Conservation (phyloP, 495 filamentous ascomycete genomes). For the Antarctomyces pellizariae region DNA sequence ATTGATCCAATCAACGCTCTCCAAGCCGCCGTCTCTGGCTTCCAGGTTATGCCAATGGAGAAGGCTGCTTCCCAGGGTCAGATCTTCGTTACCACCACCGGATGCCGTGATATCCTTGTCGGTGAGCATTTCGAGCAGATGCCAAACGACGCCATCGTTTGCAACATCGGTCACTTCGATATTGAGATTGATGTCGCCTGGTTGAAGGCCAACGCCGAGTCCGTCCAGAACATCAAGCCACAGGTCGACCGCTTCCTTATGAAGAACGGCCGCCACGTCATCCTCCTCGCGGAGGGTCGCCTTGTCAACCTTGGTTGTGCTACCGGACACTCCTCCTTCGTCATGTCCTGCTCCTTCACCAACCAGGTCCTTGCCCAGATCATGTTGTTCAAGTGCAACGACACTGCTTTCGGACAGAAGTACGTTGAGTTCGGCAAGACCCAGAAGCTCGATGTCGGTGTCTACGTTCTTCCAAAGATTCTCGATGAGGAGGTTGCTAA, state of each 20-base stretch:
- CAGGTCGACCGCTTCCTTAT: constrained; percentile 96
- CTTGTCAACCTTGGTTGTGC: constrained; percentile 98
- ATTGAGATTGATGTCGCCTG: constrained; percentile 99
- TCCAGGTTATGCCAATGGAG: constrained; percentile 93
- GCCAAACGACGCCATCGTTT: constrained; percentile 97
- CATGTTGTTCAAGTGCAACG: constrained; percentile 84
- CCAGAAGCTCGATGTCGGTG: constrained; percentile 66
- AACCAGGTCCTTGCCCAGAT: constrained; percentile 99
- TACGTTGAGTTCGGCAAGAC: constrained; percentile 89
- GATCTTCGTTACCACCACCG: constrained; percentile 98
- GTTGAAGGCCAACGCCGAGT: constrained; percentile 85
- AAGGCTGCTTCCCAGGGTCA: constrained; percentile 70
- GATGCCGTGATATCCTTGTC: constrained; percentile 90
- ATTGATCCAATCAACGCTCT: constrained; percentile 99
- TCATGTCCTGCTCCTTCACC: constrained; percentile 99
- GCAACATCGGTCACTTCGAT: constrained; percentile 99
- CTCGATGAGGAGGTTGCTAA: constrained; percentile 93
- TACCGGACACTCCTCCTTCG: constrained; percentile 97
- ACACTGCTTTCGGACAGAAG: constrained; percentile 69
- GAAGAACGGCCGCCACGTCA: constrained; percentile 85
- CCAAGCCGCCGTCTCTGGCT: constrained; percentile 92
- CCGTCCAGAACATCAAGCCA: constrained; percentile 95
- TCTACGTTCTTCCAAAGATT: constrained; percentile 96
- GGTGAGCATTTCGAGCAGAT: constrained; percentile 87
- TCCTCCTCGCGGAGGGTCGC: constrained; percentile 93